Base-by-base conservation (phyloP, 805 yeast genomes). In the Lachancea sp. region DNA sequence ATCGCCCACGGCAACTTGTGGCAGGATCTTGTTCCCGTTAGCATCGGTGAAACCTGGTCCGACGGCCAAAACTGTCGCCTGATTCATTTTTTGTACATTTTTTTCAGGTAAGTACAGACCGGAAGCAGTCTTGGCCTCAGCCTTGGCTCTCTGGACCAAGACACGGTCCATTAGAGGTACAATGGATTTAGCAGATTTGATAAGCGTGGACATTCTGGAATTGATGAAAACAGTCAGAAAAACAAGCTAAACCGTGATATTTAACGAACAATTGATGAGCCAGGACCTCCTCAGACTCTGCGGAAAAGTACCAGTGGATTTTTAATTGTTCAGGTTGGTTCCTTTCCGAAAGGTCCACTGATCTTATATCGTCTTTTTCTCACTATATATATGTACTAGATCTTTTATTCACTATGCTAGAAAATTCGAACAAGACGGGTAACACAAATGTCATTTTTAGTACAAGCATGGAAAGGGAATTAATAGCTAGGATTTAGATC, bases 101-200 rank as follows among this genome's bases (percentile, higher is more conserved):
- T 88, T 88, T 70, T 89, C 97, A 47, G 97, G 97, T 52, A 89
- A 82, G 69, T 78, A 85, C 58, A 89, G 77, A 60, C 97, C 97
- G 33, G 92, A 80, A 43, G 95, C 83, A 45, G 97, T 89, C 72
- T 88, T 75, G 51, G 90, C 75, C 60, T 85, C 82, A 45, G 95
- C 95, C 74, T 87, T 88, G 61, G 83, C 69, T 68, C 97, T 84
- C 72, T 89, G 97, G 48, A 92, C 96, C 49, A 92, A 78, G 46
- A 92, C 90, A 70, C 98, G 83, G 80, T 92, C 97, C 54, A 92
- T 74, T 54, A 94, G 78, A 49, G 98, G 98, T 52, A 82, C 80
- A 61, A 92, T 82, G 45, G 87, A 76, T 69, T 87, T 83, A 56
- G 86, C 92, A 51, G 85, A 79, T 67, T 85, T 87, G 62, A 83